These are phyloP conservation scores for Venturia effusa DNA, from an alignment of 2,329 filamentous ascomycete species.

Conservation along the genomic window DNA sequence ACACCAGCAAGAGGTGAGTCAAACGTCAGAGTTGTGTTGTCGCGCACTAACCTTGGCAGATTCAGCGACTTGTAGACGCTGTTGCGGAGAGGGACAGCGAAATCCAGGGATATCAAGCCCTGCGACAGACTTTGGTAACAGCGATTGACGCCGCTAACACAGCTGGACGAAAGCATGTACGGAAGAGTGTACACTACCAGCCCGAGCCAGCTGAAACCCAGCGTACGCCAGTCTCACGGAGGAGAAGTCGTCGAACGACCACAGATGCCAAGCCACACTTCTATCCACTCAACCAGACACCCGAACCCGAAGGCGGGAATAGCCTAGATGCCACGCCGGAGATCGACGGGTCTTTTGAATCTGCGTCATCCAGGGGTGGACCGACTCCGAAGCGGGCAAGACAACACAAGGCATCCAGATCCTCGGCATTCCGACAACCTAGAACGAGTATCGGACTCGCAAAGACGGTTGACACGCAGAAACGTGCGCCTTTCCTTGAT, in stretches of 20 bases:
- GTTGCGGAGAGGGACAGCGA: constrained; percentile 22
- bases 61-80: constrained; percentile 17
- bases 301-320: background rate
- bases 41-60: background rate
- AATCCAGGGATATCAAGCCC: constrained; percentile 12
- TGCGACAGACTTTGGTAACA: background rate
- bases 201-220: background rate
- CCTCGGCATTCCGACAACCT: constrained; percentile 21
- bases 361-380: constrained; percentile 23
- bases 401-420: constrained; percentile 23
- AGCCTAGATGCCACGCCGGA: background rate
- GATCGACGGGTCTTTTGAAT: constrained; percentile 13
- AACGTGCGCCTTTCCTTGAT: constrained; percentile 19
- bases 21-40: background rate
- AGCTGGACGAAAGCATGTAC: background rate
- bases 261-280: background rate
- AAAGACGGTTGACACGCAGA: constrained; percentile 13
- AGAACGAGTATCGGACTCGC: constrained; percentile 15
- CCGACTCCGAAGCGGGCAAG: constrained; percentile 33
- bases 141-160: background rate
- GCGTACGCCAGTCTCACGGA: background rate
- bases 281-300: background rate
- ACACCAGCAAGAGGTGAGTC: background rate
- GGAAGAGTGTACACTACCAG: constrained; percentile 1
- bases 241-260: constrained; percentile 6